Evolutionary conservation across 768 basidiomycete species (phyloP), one percentile per base, ranked within the genome.

Genomic region (Suillus lakei): DNA sequence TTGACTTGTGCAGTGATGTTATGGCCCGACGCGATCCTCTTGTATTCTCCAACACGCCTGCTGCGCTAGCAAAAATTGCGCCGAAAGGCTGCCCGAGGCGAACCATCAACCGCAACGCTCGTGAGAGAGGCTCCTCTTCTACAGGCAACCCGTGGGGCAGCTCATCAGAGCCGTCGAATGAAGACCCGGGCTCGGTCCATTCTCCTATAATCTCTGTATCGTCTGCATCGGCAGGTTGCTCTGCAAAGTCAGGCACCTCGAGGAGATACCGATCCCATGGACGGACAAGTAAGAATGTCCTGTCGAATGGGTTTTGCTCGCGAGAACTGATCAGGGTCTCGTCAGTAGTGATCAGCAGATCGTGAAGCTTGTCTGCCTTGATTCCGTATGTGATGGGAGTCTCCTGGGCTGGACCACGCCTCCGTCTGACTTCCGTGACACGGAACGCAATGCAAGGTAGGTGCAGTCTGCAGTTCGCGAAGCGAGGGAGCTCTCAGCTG

Each of bases 361-460:
- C 48, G 6, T 8, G 23, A 50, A 50, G 48, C 23, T 23, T 15
- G 26, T 26, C 23, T 16, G 23, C 48, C 15, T 50, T 50, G 23
- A 50, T 5, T 16, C 13, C 3, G 15, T 44, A 46, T 9, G 46
- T 26, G 23, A 48, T 26, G 5, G 23, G 44, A 46, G 12, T 46
- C 4, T 23, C 43, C 21, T 3, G n/a, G 23, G 2, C 13, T 48
- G 7, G 46, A 48, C 23, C 23, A 2, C 46, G 13, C 5, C 23
- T 50, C 26, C 26, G 15, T 16, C 4, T 50, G 26, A 50, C 26
- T 3, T 50, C 50, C 13, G 50, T 30, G 18, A 21, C 5, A 79
- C 82, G 26, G 8, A 50, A 50, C 30, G 8, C 5, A 8, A 50
- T 50, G 15, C 50, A 50, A 26, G 48, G 48, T 2, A 50, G 50